Conservation (phyloP, 768 basidiomycete genomes). For the Termitomyces sp. region DNA sequence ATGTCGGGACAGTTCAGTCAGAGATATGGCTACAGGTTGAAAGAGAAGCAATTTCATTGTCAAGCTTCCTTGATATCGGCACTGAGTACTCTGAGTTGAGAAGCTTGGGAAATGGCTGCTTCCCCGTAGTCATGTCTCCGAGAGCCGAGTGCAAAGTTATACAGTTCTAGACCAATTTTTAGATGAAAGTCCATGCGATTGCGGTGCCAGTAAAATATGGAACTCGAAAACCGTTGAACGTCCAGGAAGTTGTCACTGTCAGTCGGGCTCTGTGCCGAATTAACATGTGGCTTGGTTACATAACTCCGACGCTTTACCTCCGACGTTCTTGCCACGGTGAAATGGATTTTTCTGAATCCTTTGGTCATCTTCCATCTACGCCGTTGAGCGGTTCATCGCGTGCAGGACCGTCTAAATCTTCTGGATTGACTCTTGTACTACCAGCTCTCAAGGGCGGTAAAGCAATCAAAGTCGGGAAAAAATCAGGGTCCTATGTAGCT, state of each 20-base stretch:
- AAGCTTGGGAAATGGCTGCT: too few species aligned
- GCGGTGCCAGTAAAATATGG: too few species aligned
- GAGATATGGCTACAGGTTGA: not conserved
- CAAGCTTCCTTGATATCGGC: not conserved
- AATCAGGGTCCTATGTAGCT: constrained; percentile 26
- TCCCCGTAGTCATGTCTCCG: too few species aligned
- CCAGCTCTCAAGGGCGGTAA: constrained; percentile 65
- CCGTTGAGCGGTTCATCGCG: constrained; percentile 11
- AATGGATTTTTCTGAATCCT: constrained; percentile 21
- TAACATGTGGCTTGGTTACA: constrained; percentile 1
- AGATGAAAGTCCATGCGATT: too few species aligned
- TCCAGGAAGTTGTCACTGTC: too few species aligned
- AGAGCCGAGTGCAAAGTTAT: too few species aligned
- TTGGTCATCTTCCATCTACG: constrained; percentile 12
- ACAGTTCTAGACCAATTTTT: too few species aligned
- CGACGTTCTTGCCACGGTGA: constrained; percentile 14
- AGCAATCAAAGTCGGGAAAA: constrained; percentile 51
- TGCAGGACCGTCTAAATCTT: constrained; percentile 27
- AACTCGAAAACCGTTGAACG: too few species aligned
- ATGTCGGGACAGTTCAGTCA: not conserved
- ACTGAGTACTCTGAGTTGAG: too few species aligned
- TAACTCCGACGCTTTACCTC: constrained; percentile 10
- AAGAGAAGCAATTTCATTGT: not conserved
- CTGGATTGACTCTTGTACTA: constrained; percentile 62
- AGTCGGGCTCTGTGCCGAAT: not conserved